Evolutionary conservation across 225 moss, liverwort and hornwort species (phyloP), one percentile per base, ranked within the genome.

Genomic region (Straminergon stramineum): DNA sequence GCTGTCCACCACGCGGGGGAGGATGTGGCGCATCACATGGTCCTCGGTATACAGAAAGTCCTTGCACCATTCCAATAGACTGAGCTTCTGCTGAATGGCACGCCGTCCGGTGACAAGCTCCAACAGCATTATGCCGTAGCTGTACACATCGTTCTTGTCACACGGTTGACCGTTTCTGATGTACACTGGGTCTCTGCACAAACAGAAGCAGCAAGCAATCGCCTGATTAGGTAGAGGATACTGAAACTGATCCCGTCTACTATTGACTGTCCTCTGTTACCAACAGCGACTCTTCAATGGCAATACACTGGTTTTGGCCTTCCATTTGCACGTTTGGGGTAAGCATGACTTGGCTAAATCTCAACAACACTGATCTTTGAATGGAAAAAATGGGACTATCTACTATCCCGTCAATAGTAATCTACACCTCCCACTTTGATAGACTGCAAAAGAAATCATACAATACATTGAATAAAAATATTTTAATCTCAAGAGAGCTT

Each of bases 71-170:
- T 92, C 85, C 43, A 92, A 70, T 28, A 96, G 83, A 43, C 89
- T 91, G 34, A 92, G 83, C 75, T 90, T 91, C 83, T 96, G 90
- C 76, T 94, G 93, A 71, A 95, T 91, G 53, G 95, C 94, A 30
- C 92, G 93, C 68, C 94, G 93, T 24, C 95, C 96, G 6, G 95
- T 94, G 87, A 94, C 90, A 60, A 96, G 93, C 91, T 96, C 95
- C 91, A 96, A 79, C 69, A 96, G 86, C 37, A 96, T 92, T 21
- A 95, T 94, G 35, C 96, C 95, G 55, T 93, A 96, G 93, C 95
- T 96, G 95, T 96, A 95, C 82, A 96, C 95, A 83, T 96, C 94
- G 84, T 93, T 94, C 90, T 96, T 95, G 70, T 94, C 89, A 51
- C 92, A 90, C 34, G 94, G 85, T 26, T 89, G 89, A 15, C 92